phyloP scores from a whole-genome alignment of 2,329 filamentous ascomycete genomes.

The Aspergillus ruber region DNA sequence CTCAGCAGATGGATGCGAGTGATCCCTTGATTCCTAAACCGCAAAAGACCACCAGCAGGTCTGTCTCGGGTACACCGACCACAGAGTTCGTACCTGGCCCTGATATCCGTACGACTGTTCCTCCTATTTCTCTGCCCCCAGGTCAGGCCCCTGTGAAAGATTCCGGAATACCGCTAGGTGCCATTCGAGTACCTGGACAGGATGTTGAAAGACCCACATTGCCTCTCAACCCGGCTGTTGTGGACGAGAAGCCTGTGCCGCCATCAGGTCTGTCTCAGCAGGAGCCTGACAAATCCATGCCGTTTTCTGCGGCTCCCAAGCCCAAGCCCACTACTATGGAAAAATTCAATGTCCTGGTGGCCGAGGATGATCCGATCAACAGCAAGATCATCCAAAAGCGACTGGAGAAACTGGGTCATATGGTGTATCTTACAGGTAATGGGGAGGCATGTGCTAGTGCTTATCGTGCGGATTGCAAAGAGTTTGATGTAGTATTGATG shows the following conservation, averaged over 20 bases:
- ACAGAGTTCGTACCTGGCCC: not conserved
- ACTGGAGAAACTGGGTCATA: constrained; percentile 68
- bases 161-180: constrained; percentile 27
- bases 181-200: constrained; percentile 23
- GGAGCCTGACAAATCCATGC: not conserved
- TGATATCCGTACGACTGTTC: not conserved
- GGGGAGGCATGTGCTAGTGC: constrained; percentile 74
- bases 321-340: not conserved
- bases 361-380: constrained; percentile 86
- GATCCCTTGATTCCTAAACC: not conserved
- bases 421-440: constrained; percentile 68
- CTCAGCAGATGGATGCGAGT: not conserved
- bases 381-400: constrained; percentile 76
- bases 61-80: not conserved
- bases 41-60: not conserved
- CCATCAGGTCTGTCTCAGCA: not conserved
- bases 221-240: not conserved
- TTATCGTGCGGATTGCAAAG: constrained; percentile 56
- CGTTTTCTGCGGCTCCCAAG: not conserved
- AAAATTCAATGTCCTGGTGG: constrained; percentile 57
- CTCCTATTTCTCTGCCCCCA: constrained; percentile 7
- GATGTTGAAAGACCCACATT: constrained; percentile 8
- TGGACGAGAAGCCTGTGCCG: constrained; percentile 4
- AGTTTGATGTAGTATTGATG: constrained; percentile 80
- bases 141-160: constrained; percentile 27